Conservation (phyloP, 2,329 filamentous ascomycete genomes). For the Sarocladium strictum region DNA sequence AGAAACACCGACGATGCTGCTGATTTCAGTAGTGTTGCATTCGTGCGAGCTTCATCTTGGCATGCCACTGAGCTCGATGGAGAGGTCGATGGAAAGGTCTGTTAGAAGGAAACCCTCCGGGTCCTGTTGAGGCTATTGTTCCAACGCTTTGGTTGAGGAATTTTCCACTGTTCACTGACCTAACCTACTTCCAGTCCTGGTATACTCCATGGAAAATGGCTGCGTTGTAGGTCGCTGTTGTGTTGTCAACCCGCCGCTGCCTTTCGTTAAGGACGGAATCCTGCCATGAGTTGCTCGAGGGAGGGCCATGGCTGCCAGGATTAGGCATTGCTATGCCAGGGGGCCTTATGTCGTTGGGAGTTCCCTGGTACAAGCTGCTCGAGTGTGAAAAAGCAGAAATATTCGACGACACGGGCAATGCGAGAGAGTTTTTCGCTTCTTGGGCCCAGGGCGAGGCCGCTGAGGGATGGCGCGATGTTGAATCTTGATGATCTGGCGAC, state of each 20-base stretch:
- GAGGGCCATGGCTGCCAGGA: constrained; percentile 10
- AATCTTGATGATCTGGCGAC: constrained; percentile 11
- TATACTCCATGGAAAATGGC: constrained; percentile 29
- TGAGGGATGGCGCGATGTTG: constrained; percentile 11
- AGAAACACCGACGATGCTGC: too few species aligned
- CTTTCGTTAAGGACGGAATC: constrained; percentile 9
- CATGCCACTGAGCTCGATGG: too few species aligned
- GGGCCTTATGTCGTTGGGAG: constrained; percentile 26
- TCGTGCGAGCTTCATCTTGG: too few species aligned
- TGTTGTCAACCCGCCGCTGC: constrained; percentile 26
- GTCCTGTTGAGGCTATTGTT: too few species aligned
- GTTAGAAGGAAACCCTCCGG: too few species aligned
- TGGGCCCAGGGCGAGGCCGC: constrained; percentile 14
- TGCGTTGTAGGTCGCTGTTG: constrained; percentile 28
- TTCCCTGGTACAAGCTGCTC: constrained; percentile 46
- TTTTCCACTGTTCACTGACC: neutral
- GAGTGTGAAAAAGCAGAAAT: constrained; percentile 38
- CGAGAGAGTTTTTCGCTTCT: constrained; percentile 11
- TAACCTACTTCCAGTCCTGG: constrained; percentile 19
- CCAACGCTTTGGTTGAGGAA: neutral
- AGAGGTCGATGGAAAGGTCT: too few species aligned
- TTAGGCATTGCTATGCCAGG: constrained; percentile 11
- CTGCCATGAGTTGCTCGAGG: constrained; percentile 1
- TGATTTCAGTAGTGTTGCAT: too few species aligned
- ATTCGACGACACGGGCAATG: constrained; percentile 22